A percentile compares a stretch with the other conserved stretches of the same genome.
Conservation (phyloP, 2,329 filamentous ascomycete genomes). For the Dactylellina parvicollis region DNA sequence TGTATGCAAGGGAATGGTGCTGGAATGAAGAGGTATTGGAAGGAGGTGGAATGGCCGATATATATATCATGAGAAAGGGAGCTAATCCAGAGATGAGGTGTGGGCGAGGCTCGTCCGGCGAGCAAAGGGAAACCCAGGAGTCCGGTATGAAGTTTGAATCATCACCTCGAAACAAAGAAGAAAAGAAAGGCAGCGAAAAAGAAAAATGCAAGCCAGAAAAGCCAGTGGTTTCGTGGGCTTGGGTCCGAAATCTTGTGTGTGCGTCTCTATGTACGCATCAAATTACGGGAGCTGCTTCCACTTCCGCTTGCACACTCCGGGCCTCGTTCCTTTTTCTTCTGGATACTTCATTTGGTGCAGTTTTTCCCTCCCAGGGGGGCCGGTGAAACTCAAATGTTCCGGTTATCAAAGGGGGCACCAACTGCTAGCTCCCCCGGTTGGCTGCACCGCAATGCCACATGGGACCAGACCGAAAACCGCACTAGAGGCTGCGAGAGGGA, state of each 20-base stretch:
- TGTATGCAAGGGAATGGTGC: slow-evolving; percentile 52
- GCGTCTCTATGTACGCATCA: slow-evolving; percentile 37
- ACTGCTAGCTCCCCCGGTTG: slow-evolving; percentile 53
- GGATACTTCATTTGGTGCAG: slow-evolving; percentile 7
- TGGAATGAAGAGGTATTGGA: slow-evolving; percentile 53
- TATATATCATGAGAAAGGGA: slow-evolving; percentile 38
- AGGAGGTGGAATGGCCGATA: slow-evolving; percentile 54
- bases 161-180: slow-evolving; percentile 48
- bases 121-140: slow-evolving; percentile 49
- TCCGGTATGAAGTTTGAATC: slow-evolving; percentile 50
- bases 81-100: slow-evolving; percentile 28
- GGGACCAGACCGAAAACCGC: slow-evolving; percentile 39
- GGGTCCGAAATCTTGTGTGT: slow-evolving; percentile 37
- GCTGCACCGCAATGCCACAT: slow-evolving; percentile 55
- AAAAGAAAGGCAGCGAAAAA: slow-evolving; percentile 28
- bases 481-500: slow-evolving; percentile 25
- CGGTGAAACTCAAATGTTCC: slow-evolving; percentile 50
- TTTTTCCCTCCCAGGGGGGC: slow-evolving; percentile 29
- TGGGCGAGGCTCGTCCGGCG: slow-evolving; percentile 52
- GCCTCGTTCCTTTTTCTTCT: slow-evolving; percentile 40
- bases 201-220: slow-evolving; percentile 33
- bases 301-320: slow-evolving; percentile 32
- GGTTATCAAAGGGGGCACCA: slow-evolving; percentile 50
- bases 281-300: slow-evolving; percentile 53
- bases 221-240: slow-evolving; percentile 45